Evolutionary conservation across 2,329 filamentous ascomycete species (phyloP).

Genomic region (Pseudogymnoascus sp.): DNA sequence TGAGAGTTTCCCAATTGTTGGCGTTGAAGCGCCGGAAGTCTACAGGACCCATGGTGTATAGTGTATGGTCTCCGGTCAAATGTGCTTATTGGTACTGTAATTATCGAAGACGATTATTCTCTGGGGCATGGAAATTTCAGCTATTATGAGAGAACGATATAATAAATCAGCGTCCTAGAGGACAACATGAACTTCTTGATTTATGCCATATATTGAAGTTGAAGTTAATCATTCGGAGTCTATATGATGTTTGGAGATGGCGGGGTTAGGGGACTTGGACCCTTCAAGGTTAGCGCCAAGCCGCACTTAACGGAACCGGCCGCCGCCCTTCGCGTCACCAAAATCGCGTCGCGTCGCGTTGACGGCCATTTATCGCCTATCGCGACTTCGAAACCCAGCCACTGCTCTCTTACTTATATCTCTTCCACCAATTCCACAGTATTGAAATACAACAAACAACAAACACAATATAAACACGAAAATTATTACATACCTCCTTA

Average conservation of each 20-base stretch:
- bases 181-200: background rate
- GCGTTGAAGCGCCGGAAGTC: conserved; percentile 20
- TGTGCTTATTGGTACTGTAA: background rate
- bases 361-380: background rate
- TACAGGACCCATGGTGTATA: conserved; percentile 16
- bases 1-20: conserved; percentile 49
- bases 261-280: conserved; percentile 1
- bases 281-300: conserved; percentile 3
- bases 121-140: background rate
- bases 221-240: background rate
- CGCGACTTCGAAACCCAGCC: background rate
- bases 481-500: background rate
- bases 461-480: background rate
- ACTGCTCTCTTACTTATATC: conserved; percentile 2
- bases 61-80: background rate
- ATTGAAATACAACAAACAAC: background rate
- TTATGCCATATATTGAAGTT: background rate
- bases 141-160: background rate
- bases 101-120: background rate
- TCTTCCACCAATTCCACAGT: background rate
- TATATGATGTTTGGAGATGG: background rate
- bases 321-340: conserved; percentile 3
- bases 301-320: conserved; percentile 5
- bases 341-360: conserved; percentile 1
- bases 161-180: background rate